These are phyloP conservation scores for fission yeast (Schizosaccharomyces pombe) DNA, from an alignment of 805 yeast species.

Conservation along the genomic window DNA sequence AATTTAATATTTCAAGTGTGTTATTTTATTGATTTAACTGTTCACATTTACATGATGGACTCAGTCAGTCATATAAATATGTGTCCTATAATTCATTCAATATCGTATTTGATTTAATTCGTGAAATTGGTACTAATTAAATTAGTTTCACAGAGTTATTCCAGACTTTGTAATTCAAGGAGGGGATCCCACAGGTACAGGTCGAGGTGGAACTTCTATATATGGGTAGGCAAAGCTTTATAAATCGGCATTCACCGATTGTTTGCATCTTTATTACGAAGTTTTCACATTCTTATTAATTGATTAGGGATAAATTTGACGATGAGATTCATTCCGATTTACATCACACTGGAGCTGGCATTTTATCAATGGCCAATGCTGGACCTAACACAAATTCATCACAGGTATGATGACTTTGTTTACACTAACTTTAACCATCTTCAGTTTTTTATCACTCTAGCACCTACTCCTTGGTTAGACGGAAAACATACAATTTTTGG, in stretches of 20 bases:
- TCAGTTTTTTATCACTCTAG: constrained; percentile 60
- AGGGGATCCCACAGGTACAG: constrained; percentile 18
- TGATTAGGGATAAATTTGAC: constrained; percentile 10
- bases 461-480: constrained; percentile 47
- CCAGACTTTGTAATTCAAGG: constrained; percentile 17
- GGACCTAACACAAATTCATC: constrained; percentile 88
- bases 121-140: background rate
- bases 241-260: too few relatives aligned
- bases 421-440: constrained; percentile 17
- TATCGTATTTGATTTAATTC: background rate
- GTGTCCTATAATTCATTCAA: too few relatives aligned
- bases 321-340: constrained; percentile 18
- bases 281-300: background rate
- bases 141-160: constrained; percentile 4
- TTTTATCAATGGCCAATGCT: constrained; percentile 76
- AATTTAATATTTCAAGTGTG: background rate
- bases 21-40: constrained; percentile 15
- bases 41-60: constrained; percentile 10
- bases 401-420: constrained; percentile 7
- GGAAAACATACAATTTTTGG: constrained; percentile 68
- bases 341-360: constrained; percentile 59
- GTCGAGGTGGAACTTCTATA: constrained; percentile 14
- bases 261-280: background rate
- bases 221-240: constrained; percentile 8
- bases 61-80: too few relatives aligned